Evolutionary conservation across 805 yeast genomes (phyloP).

Genomic region (Tetrapisispora nanseiensis): DNA sequence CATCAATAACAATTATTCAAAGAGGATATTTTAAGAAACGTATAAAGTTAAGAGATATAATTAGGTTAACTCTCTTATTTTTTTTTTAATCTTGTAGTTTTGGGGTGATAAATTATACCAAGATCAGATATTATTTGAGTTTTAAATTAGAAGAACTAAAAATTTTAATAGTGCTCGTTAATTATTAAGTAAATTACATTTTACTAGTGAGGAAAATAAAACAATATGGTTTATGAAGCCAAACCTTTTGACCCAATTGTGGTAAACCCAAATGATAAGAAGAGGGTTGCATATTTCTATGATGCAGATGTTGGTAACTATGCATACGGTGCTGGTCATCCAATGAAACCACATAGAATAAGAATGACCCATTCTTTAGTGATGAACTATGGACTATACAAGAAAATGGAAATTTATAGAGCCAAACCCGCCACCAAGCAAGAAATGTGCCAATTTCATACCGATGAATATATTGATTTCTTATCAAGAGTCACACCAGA

Average conservation of each 20-base stretch:
- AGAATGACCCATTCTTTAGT: slow-evolving; percentile 97
- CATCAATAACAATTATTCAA: too few relatives aligned
- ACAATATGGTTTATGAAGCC: slow-evolving; percentile 38
- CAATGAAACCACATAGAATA: slow-evolving; percentile 98
- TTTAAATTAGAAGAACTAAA: too few relatives aligned
- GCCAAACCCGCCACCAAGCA: slow-evolving; percentile 97
- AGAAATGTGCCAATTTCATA: slow-evolving; percentile 97
- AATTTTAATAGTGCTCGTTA: too few relatives aligned
- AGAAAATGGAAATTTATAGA: slow-evolving; percentile 93
- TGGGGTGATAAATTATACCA: too few relatives aligned
- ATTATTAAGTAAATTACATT: too few relatives aligned
- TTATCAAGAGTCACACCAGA: slow-evolving; percentile 86
- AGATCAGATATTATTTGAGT: too few relatives aligned
- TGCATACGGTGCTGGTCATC: slow-evolving; percentile 97
- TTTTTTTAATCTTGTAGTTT: too few relatives aligned
- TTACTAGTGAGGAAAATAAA: too few relatives aligned
- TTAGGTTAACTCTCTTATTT: too few relatives aligned
- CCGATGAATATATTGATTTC: slow-evolving; percentile 94
- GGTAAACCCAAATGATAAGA: slow-evolving; percentile 41
- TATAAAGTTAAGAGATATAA: too few relatives aligned
- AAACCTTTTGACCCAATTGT: slow-evolving; percentile 57
- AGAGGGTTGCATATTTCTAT: slow-evolving; percentile 67
- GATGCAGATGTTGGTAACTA: slow-evolving; percentile 95
- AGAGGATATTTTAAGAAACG: too few relatives aligned
- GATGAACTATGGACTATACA: slow-evolving; percentile 93